Percentiles rank a stretch among this genome's conserved stretches.
These are phyloP conservation scores for Geotrichum bryndzae DNA, from an alignment of 1,139 yeast species.

Conservation along the genomic window DNA sequence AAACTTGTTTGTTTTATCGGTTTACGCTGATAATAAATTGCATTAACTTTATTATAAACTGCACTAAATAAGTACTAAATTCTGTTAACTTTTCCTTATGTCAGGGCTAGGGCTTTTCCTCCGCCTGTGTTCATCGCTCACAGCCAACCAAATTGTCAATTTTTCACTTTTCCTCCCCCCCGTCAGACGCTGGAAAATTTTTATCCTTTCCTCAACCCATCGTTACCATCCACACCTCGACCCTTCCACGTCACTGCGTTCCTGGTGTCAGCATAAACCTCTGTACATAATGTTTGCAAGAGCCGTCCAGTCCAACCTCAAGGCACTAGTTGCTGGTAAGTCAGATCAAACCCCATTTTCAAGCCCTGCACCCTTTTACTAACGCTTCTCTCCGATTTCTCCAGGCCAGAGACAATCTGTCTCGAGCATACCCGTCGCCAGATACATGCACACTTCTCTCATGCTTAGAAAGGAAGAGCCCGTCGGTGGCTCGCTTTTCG, in stretches of 20 bases:
- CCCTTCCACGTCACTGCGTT: neutral
- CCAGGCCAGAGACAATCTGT: conserved; percentile 6
- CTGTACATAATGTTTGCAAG: conserved; percentile 4
- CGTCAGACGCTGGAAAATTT: neutral
- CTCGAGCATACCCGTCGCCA: conserved; percentile 5
- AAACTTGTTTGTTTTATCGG: no score
- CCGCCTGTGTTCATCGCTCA: neutral
- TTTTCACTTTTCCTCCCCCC: neutral
- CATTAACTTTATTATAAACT: neutral
- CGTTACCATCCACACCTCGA: neutral
- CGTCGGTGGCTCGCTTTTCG: conserved; percentile 12
- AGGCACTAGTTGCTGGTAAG: conserved; percentile 7
- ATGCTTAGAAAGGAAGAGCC: conserved; percentile 12
- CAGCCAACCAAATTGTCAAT: neutral
- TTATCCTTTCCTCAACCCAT: neutral
- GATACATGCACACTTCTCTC: conserved; percentile 5
- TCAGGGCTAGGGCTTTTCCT: neutral
- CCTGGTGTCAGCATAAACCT: neutral
- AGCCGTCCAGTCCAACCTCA: conserved; percentile 3
- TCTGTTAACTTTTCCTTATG: neutral
- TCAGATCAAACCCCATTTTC: neutral
- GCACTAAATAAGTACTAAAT: neutral
- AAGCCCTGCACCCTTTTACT: neutral
- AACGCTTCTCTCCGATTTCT: neutral
- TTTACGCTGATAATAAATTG: no score